Base-by-base conservation (phyloP, 805 yeast genomes). In the Isabelozyma gotoi region DNA sequence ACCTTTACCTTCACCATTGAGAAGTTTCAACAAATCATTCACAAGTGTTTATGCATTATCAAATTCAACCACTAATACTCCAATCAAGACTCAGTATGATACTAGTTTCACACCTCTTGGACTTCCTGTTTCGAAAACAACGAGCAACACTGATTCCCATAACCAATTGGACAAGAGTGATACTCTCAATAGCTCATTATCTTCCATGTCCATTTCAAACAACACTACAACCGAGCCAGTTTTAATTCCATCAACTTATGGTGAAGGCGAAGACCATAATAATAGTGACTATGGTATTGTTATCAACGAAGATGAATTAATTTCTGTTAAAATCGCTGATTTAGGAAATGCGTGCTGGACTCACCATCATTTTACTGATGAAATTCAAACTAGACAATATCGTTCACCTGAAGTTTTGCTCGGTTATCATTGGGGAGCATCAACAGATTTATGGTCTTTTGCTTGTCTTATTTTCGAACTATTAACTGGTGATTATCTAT, bases 371-470 rank as follows among this genome's bases (percentile, higher is more conserved):
- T 83, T 78, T 57, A 81, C 87, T 4, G 79, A 81, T 53, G 85
- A 82, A 55, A 82, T 82, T 46, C 86, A 82, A 59, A 82, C 88
- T 2, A 61, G 88, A 44, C 87, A 82, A 53, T 82, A 82, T 55
- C 62, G 88, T 31, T 68, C 85, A 1, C 87, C 88, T 0, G 88
- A 83, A 52, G 77, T 81, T 2, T 68, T 83, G 4, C 57, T 83
- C 33, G 94, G 96, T 0, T 78, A 86, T 7, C 74, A 79, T 24
- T 94, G 99, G 99, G 99, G 99, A 1, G 90, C 96, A 41, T 82
- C 92, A 42, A 84, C 95, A 1, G 99, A 94, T 65, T 77, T 92
- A 38, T 94, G 99, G 99, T 87, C 96, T n/a, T 73, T 87, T 55
- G 97, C 96, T 0, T 91, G 98, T 67, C 67, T 94, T 56, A 73